Conservation (phyloP, 1,284 basidiomycete species). For the Puccinia polysora region DNA sequence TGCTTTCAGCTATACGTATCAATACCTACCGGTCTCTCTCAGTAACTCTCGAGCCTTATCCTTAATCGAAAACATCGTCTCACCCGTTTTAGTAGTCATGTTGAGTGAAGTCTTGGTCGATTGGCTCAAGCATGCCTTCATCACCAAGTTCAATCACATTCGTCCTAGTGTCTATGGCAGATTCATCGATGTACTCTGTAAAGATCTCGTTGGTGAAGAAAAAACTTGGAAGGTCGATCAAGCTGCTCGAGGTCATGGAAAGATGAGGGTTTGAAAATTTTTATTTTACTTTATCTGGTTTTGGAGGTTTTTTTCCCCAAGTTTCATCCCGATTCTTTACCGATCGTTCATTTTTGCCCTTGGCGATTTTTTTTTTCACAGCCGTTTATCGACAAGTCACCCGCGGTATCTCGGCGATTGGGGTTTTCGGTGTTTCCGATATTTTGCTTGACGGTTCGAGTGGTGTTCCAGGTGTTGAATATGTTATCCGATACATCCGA, state of each 20-base stretch:
- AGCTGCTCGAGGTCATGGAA: slow-evolving; percentile 57
- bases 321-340: neutral
- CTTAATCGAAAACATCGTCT: slow-evolving; percentile 78
- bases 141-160: slow-evolving; percentile 93
- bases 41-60: slow-evolving; percentile 53
- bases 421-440: slow-evolving; percentile 91
- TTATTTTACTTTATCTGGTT: neutral
- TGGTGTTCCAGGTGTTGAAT: slow-evolving; percentile 70
- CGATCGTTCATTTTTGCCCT: slow-evolving; percentile 18
- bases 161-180: slow-evolving; percentile 90
- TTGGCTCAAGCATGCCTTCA: slow-evolving; percentile 99
- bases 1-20: slow-evolving; percentile 57
- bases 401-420: slow-evolving; percentile 82
- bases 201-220: slow-evolving; percentile 80
- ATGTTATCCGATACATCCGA: slow-evolving; percentile 59
- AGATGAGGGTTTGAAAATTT: slow-evolving; percentile 5
- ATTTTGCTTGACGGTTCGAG: slow-evolving; percentile 81
- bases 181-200: slow-evolving; percentile 91
- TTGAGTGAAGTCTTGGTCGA: slow-evolving; percentile 90
- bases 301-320: neutral
- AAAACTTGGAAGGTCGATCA: slow-evolving; percentile 65
- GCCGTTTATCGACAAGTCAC: slow-evolving; percentile 88
- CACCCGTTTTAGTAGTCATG: slow-evolving; percentile 85
- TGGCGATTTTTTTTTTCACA: slow-evolving; percentile 56
- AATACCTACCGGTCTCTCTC: slow-evolving; percentile 41